Evolutionary conservation across 176 grass and related monocot species (phyloP).

Genomic region (Aegilops bicornis): DNA sequence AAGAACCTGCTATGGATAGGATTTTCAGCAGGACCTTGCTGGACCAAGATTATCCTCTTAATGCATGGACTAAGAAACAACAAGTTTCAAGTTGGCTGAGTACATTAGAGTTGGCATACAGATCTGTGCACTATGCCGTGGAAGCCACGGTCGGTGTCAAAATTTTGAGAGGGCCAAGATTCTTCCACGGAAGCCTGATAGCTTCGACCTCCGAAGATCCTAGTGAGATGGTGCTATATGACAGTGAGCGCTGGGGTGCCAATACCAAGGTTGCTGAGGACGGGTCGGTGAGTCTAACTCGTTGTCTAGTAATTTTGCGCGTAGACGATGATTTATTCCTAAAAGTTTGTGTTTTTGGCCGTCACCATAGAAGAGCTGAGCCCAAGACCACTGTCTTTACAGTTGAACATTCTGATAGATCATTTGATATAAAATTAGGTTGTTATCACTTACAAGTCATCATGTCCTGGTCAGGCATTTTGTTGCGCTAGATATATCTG

Average conservation of each 20-base stretch:
- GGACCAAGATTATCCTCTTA: not conserved
- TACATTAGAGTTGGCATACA: not conserved
- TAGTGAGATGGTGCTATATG: not conserved
- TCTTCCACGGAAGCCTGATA: not conserved
- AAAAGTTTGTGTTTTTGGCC: not conserved
- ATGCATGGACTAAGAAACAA: not conserved
- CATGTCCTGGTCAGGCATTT: not conserved
- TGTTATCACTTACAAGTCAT: not conserved
- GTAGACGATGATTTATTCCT: not conserved
- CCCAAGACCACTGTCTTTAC: no score
- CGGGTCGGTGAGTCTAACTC: not conserved
- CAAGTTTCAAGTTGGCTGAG: conserved; percentile 9
- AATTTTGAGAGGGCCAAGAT: not conserved
- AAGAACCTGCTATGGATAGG: not conserved
- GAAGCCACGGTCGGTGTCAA: not conserved
- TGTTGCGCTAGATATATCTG: not conserved
- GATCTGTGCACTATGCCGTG: not conserved
- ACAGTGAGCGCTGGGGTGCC: not conserved
- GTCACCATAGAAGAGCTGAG: no score
- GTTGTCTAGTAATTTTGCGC: not conserved
- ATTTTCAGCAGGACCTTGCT: not conserved
- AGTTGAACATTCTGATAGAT: not conserved
- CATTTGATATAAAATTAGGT: not conserved
- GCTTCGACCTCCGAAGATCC: not conserved
- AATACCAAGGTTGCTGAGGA: not conserved